Evolutionary conservation across 1,284 basidiomycete species (phyloP).

Genomic region (Hypsizygus ulmarius): DNA sequence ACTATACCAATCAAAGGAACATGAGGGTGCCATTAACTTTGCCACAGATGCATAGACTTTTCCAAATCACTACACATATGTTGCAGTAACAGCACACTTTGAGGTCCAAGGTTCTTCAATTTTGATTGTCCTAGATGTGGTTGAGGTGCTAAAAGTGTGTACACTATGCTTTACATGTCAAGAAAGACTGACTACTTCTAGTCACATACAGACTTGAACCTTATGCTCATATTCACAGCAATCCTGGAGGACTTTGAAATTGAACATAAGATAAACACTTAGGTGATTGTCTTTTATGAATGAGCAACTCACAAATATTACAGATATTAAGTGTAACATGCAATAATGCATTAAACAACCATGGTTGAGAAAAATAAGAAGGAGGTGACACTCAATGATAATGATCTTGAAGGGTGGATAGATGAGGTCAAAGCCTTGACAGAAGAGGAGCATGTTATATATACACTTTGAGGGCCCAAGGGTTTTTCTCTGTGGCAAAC

Average conservation of each 20-base stretch:
- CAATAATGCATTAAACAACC: slow-evolving; percentile 20
- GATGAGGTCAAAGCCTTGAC: background rate
- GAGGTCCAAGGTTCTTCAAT: slow-evolving; percentile 23
- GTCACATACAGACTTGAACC: slow-evolving; percentile 12
- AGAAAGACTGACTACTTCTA: too few species aligned
- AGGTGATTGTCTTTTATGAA: background rate
- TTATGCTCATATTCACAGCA: slow-evolving; percentile 14
- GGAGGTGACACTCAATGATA: too few species aligned
- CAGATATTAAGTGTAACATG: slow-evolving; percentile 22
- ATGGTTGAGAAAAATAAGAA: too few species aligned
- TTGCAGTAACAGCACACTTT: slow-evolving; percentile 26
- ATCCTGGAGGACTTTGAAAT: slow-evolving; percentile 30
- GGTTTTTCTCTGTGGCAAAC: too few species aligned
- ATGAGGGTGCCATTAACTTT: slow-evolving; percentile 19
- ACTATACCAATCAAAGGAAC: slow-evolving; percentile 10
- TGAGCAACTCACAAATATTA: slow-evolving; percentile 17
- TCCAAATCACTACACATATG: slow-evolving; percentile 23
- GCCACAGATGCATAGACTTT: slow-evolving; percentile 31
- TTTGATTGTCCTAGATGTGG: slow-evolving; percentile 22
- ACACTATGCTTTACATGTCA: too few species aligned
- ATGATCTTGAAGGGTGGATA: too few species aligned
- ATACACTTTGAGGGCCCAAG: too few species aligned
- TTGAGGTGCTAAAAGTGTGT: slow-evolving; percentile 11
- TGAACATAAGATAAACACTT: slow-evolving; percentile 27
- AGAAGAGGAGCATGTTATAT: background rate